Percentiles rank a stretch among this genome's conserved stretches.
Evolutionary conservation across 2,329 filamentous ascomycete genomes (phyloP).

Genomic region (Chalaropsis thielavioides): DNA sequence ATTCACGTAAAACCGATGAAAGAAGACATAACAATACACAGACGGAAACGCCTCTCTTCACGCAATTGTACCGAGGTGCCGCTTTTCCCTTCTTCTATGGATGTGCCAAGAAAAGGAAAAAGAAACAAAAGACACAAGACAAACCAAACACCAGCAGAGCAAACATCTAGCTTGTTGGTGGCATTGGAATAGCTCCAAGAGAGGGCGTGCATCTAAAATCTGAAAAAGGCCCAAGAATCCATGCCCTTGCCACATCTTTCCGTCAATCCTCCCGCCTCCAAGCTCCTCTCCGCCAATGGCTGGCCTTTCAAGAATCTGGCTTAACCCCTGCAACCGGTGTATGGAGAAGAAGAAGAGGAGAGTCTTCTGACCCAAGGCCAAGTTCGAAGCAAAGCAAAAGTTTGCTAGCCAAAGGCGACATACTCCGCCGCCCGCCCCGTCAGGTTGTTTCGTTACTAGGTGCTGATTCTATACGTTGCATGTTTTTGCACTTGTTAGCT

Average conservation of each 20-base stretch:
- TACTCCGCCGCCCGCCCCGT: background rate
- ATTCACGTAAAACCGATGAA: too few species aligned
- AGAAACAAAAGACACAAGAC: too few species aligned
- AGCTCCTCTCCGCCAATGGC: background rate
- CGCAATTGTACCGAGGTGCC: background rate
- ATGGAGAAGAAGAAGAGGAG: too few species aligned
- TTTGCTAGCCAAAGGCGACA: background rate
- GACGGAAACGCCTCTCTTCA: background rate
- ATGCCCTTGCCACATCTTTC: conserved; percentile 1
- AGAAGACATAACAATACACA: too few species aligned
- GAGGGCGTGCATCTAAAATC: background rate
- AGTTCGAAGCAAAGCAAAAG: background rate
- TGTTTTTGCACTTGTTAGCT: background rate
- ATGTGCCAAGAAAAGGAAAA: too few species aligned
- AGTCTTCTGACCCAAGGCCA: conserved; percentile 5
- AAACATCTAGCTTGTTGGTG: background rate
- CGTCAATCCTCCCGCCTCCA: conserved; percentile 1
- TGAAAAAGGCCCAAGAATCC: background rate
- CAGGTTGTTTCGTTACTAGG: background rate
- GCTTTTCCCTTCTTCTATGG: too few species aligned
- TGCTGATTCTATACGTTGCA: background rate
- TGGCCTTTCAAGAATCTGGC: background rate
- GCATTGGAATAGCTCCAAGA: background rate
- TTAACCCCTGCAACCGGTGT: background rate
- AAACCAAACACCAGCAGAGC: background rate